A percentile compares a stretch with the other conserved stretches of the same genome.
Evolutionary conservation across 257 asterid genomes (phyloP).

Genomic region (Hygrophila difformis): DNA sequence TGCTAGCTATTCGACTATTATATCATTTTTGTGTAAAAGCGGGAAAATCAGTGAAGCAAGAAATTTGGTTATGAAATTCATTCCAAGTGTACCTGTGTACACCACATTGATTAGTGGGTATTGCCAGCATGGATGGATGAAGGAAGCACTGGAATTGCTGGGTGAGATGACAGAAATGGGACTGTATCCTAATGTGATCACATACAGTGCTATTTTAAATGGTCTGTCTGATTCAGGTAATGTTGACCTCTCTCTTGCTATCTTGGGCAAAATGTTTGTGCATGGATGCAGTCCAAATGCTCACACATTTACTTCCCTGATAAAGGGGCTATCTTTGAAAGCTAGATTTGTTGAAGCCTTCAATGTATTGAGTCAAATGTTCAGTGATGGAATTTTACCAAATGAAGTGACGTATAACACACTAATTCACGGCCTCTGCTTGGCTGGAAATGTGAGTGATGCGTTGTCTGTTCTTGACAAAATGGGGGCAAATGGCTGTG

Average conservation of each 20-base stretch:
- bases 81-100: slow-evolving; percentile 48
- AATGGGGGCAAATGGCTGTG: slow-evolving; percentile 50
- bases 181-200: slow-evolving; percentile 56
- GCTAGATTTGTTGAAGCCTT: slow-evolving; percentile 54
- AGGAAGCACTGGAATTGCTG: slow-evolving; percentile 46
- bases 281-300: slow-evolving; percentile 61
- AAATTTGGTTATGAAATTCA: slow-evolving; percentile 37
- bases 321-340: slow-evolving; percentile 48
- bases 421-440: slow-evolving; percentile 58
- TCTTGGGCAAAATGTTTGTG: slow-evolving; percentile 64
- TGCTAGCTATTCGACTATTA: slow-evolving; percentile 72
- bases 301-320: slow-evolving; percentile 67
- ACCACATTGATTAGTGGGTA: slow-evolving; percentile 64
- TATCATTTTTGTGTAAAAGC: slow-evolving; percentile 62
- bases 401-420: slow-evolving; percentile 70
- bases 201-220: slow-evolving; percentile 49
- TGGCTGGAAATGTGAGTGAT: slow-evolving; percentile 40
- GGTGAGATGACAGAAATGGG: slow-evolving; percentile 49
- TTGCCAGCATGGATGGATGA: slow-evolving; percentile 36
- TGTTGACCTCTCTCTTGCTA: slow-evolving; percentile 39
- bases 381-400: slow-evolving; percentile 43
- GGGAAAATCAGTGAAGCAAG: slow-evolving; percentile 60
- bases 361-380: slow-evolving; percentile 49
- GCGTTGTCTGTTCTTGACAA: slow-evolving; percentile 36
- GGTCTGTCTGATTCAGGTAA: slow-evolving; percentile 44